Base-by-base conservation (phyloP, 768 basidiomycete species). In the Podaxis carcinomalis region DNA sequence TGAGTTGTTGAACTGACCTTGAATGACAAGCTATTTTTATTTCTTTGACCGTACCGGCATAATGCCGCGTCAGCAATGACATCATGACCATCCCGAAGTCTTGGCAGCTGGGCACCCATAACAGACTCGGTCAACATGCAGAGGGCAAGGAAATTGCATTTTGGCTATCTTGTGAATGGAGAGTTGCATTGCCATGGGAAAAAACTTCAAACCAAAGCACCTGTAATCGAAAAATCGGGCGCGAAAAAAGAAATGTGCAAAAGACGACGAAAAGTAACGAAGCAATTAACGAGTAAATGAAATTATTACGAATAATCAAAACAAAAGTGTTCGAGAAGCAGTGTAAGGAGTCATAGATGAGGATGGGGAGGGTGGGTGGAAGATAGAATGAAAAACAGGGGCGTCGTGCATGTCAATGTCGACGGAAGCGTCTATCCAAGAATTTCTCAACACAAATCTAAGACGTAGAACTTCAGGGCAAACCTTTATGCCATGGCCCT, bases 401-500 rank as follows among this genome's bases (percentile, higher is more conserved):
- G 13, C n/a, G 13, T 5, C 23, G 35, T 6, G 35, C 21, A 54
- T 54, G 32, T 36, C 19, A 35, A 10, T n/a, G 32, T 27, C 42
- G 6, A 16, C 2, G 42, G 25, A 49, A 49, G 25, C 19, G 47
- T 49, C 25, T 44, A n/a, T n/a, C 47, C 25, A 23, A 13, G 10
- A 49, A 27, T 11, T 23, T 27, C 25, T 27, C 25, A 13, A 21
- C 27, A 3, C 6, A 49, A 49, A 25, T 49, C 47, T 23, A 25
- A 5, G 9, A n/a, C 40, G 4, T 42, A 27, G 3, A 28, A 27
- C 3, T 2, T 27, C 23, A 28, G 5, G 49, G 37, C 1, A 27
- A 14, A 6, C 19, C 19, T 16, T 27, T 56, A 25, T 47, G 50
- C 56, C 70, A 70, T 69, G 44, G 66, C 68, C 58, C 71, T 69